These are phyloP conservation scores for Boletus eberwhitei DNA, from an alignment of 768 basidiomycete species.

Conservation along the genomic window DNA sequence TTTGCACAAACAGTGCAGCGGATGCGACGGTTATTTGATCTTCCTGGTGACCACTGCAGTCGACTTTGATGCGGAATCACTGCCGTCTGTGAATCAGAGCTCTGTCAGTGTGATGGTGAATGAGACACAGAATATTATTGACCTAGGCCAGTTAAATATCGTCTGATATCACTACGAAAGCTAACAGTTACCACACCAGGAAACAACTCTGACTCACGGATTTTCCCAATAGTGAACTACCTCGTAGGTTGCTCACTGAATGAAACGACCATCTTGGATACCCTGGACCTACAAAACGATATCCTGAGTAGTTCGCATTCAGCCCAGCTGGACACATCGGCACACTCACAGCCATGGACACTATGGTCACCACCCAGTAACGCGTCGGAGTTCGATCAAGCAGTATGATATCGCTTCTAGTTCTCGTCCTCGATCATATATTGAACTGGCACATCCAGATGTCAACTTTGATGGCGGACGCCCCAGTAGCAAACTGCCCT, in stretches of 20 bases:
- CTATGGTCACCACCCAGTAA: not conserved
- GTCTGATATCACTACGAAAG: not conserved
- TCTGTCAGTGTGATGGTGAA: not conserved
- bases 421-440: not conserved
- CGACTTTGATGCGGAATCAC: not conserved
- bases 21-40: not conserved
- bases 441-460: not conserved
- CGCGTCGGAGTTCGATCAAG: not conserved
- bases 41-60: not conserved
- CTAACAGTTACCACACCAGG: not conserved
- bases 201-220: not conserved
- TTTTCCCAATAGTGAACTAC: not conserved
- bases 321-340: not conserved
- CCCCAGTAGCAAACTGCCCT: not conserved
- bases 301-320: not conserved
- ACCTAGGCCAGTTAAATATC: not conserved
- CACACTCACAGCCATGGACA: not conserved
- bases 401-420: not conserved
- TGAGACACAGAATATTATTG: not conserved
- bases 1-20: not conserved
- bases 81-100: not conserved
- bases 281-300: not conserved
- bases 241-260: not conserved
- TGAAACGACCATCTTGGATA: not conserved
- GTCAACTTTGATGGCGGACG: not conserved